Conservation (phyloP, 345 rosid genomes). For the Gossypium australe region DNA sequence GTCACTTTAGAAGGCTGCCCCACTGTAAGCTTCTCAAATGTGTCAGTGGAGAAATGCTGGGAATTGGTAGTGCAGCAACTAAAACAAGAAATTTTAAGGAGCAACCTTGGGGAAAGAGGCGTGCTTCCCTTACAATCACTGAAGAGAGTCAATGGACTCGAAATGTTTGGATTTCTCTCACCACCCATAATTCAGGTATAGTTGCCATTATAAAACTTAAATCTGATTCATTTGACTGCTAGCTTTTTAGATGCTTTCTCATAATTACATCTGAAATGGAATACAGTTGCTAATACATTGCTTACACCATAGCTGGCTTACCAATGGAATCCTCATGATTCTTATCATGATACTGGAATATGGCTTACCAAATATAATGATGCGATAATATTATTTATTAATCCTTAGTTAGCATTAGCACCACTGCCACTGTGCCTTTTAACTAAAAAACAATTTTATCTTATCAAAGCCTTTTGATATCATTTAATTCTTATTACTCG, state of each 20-base stretch:
- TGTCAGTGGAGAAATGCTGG: slow-evolving; percentile 88
- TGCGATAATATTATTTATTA: too few species aligned
- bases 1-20: slow-evolving; percentile 74
- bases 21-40: slow-evolving; percentile 42
- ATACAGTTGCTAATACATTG: too few species aligned
- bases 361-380: too few species aligned
- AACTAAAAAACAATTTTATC: too few species aligned
- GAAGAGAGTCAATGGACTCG: slow-evolving; percentile 53
- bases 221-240: too few species aligned
- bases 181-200: slow-evolving; percentile 10
- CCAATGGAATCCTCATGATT: too few species aligned
- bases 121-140: slow-evolving; percentile 29
- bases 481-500: background rate
- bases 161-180: slow-evolving; percentile 80
- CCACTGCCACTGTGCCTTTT: background rate
- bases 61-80: slow-evolving; percentile 58
- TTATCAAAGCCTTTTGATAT: background rate
- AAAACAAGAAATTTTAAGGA: slow-evolving; percentile 47
- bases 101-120: slow-evolving; percentile 30
- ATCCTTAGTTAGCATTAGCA: background rate
- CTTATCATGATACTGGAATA: too few species aligned
- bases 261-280: too few species aligned
- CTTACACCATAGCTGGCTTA: too few species aligned
- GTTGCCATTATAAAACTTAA: background rate
- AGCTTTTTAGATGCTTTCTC: too few species aligned